Evolutionary conservation across 306 rosid species (phyloP).

Genomic region (Citrullus amarus): DNA sequence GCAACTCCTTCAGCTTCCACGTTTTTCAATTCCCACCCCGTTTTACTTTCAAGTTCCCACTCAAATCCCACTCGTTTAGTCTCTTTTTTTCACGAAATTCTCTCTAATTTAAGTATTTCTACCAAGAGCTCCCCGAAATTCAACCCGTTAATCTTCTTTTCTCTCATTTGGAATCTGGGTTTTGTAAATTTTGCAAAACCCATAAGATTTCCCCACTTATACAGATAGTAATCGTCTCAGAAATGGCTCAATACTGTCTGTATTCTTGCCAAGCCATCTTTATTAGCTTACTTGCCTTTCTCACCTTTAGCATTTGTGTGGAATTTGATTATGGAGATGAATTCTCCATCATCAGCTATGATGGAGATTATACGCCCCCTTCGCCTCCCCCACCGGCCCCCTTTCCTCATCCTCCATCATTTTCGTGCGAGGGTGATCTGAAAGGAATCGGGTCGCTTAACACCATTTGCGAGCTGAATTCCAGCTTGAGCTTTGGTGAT

Average conservation of each 20-base stretch:
- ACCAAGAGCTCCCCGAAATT: background rate
- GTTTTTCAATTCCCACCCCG: background rate
- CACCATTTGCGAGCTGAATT: constrained; percentile 52
- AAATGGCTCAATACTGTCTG: constrained; percentile 37
- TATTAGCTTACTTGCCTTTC: constrained; percentile 13
- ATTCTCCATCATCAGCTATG: constrained; percentile 39
- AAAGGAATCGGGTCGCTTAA: constrained; percentile 58
- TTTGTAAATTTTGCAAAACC: background rate
- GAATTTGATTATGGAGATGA: constrained; percentile 15
- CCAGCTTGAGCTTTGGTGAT: constrained; percentile 34
- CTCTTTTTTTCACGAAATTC: background rate
- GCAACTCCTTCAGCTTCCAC: background rate
- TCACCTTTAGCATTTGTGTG: constrained; percentile 16
- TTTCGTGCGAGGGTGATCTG: constrained; percentile 52
- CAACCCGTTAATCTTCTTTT: background rate
- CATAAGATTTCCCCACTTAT: constrained; percentile 23
- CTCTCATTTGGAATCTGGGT: background rate
- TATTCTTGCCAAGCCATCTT: constrained; percentile 7
- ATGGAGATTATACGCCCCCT: constrained; percentile 72
- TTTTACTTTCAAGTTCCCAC: background rate
- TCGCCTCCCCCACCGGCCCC: constrained; percentile 75
- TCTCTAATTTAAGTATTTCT: background rate
- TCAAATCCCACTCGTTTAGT: background rate
- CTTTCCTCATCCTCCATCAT: constrained; percentile 72
- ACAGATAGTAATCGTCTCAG: constrained; percentile 8